These are phyloP conservation scores for Leucocoprinus birnbaumii DNA, from an alignment of 768 basidiomycete genomes.

Conservation along the genomic window DNA sequence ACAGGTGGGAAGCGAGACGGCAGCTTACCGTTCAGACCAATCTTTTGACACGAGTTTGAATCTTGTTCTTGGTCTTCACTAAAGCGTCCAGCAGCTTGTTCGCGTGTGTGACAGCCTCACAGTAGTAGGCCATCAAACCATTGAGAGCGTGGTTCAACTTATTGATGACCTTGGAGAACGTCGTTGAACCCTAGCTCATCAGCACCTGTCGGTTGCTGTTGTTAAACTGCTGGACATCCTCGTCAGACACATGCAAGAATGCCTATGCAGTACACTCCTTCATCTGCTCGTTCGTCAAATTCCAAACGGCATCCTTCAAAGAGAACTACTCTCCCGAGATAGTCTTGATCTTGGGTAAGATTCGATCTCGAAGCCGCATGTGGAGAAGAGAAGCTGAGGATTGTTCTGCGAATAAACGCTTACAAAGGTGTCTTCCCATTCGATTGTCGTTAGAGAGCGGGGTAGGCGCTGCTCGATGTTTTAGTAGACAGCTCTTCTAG, in stretches of 20 bases:
- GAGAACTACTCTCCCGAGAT: constrained; percentile 97
- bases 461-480: constrained; percentile 98
- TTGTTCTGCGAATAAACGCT: constrained; percentile 98
- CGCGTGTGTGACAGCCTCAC: constrained; percentile 96
- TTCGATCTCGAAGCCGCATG: constrained; percentile 99
- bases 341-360: constrained; percentile 93
- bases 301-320: constrained; percentile 94
- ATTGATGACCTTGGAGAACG: constrained; percentile 98
- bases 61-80: constrained; percentile 99
- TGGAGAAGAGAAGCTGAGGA: constrained; percentile 95
- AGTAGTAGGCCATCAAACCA: constrained; percentile 96
- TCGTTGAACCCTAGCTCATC: constrained; percentile 98
- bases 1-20: constrained; percentile 98
- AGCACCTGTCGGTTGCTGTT: constrained; percentile 95
- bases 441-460: constrained; percentile 94
- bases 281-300: constrained; percentile 93
- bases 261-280: constrained; percentile 98
- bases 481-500: constrained; percentile 99
- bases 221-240: constrained; percentile 95
- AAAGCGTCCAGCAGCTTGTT: constrained; percentile 93
- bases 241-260: constrained; percentile 96
- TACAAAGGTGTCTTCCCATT: constrained; percentile 98
- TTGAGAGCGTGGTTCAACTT: constrained; percentile 97
- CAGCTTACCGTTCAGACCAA: constrained; percentile 99
- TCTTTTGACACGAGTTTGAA: constrained; percentile 99